A percentile compares a stretch with the other conserved stretches of the same genome.
phyloP scores from a whole-genome alignment of 2,329 filamentous ascomycete genomes.

The Colletotrichum brevisporum region DNA sequence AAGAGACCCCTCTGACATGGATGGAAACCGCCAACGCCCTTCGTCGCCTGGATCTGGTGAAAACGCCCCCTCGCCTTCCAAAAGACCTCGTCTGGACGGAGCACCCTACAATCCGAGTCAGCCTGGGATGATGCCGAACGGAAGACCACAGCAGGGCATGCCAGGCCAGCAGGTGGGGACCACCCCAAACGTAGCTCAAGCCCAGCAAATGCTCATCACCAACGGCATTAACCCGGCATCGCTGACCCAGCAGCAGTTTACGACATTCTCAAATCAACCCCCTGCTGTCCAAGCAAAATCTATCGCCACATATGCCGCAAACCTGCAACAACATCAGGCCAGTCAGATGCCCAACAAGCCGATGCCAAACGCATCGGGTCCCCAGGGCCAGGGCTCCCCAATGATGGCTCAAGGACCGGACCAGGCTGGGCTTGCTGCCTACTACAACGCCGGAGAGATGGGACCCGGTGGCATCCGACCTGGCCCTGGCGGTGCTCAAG shows the following conservation, averaged over 20 bases:
- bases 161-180: slow-evolving; percentile 77
- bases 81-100: slow-evolving; percentile 84
- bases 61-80: slow-evolving; percentile 92
- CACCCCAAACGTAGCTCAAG: slow-evolving; percentile 62
- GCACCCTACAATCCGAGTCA: slow-evolving; percentile 81
- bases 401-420: slow-evolving; percentile 85
- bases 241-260: slow-evolving; percentile 83
- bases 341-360: slow-evolving; percentile 85
- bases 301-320: slow-evolving; percentile 89
- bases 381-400: slow-evolving; percentile 82
- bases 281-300: slow-evolving; percentile 82
- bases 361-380: slow-evolving; percentile 79
- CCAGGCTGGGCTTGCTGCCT: slow-evolving; percentile 67
- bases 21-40: slow-evolving; percentile 84
- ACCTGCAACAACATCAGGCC: slow-evolving; percentile 86
- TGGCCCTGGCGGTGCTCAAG: slow-evolving; percentile 62
- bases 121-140: slow-evolving; percentile 79
- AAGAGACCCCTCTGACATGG: slow-evolving; percentile 88
- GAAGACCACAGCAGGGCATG: slow-evolving; percentile 79
- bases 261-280: slow-evolving; percentile 68
- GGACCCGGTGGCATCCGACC: slow-evolving; percentile 72
- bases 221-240: slow-evolving; percentile 83
- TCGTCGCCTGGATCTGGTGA: slow-evolving; percentile 87
- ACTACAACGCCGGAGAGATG: slow-evolving; percentile 76
- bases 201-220: slow-evolving; percentile 73